Base-by-base conservation (phyloP, 2,329 filamentous ascomycete genomes). In the Podosphaera xanthii region DNA sequence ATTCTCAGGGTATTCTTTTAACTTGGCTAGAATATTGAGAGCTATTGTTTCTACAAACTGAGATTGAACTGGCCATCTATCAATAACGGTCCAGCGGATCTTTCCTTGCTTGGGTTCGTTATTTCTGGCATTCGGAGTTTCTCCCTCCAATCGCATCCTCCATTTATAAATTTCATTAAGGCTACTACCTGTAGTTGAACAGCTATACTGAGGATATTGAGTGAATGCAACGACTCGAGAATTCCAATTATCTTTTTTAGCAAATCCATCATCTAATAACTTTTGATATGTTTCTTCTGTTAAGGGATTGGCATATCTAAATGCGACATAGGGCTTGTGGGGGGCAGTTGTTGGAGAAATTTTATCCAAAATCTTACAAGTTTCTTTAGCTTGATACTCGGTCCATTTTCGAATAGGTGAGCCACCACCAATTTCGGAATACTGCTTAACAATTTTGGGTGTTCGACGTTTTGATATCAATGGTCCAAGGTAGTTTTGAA, bases 351-450 rank as follows among this genome's bases (percentile, higher is more conserved):
- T 86, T 4, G 92, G 92, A 1, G 86, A 94, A 61, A 88, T 85
- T 65, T 84, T 79, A 76, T 98, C 92, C 58, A 98, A 77, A 58
- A 97, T 80, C 76, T 95, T 96, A 79, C 92, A 98, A 88, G 97
- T 96, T 72, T 97, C 90, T 61, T 78, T 77, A 61, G 82, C 89
- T 71, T 98, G 92, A 69, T 92, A 83, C 72, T 98, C 92, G 33
- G 90, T 94, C 94, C 94, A 98, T 71, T 94, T 94, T 65, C 91
- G 83, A 70, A 98, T 98, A 1, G 92, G 92, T 30, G 90, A 97
- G n/a, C 92, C 92, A 62, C 92, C 92, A 61, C 92, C 92, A 68
- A 98, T 98, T 59, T 84, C 89, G 22, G 86, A 80, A 70, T 98
- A 98, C 71, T 98, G 94, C 70, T 95, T 86, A 71, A 94, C 78